A percentile compares a stretch with the other conserved stretches of the same genome.
Conservation (phyloP, 2,329 filamentous ascomycete species). For the Xylogone sp. region DNA sequence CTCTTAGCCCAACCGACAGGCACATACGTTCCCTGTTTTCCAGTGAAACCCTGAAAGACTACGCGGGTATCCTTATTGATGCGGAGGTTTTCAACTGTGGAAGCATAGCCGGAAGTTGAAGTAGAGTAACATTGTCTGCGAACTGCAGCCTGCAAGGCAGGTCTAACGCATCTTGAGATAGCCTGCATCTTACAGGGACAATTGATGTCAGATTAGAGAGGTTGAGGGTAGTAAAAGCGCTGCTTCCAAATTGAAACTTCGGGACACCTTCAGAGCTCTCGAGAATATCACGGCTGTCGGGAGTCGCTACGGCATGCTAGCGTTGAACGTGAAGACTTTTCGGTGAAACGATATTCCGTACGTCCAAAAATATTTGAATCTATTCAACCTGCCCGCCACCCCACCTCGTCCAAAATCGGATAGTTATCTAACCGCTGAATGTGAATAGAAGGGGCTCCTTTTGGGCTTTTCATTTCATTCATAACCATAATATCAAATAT, state of each 20-base stretch:
- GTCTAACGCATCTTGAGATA: conserved; percentile 68
- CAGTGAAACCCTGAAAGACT: conserved; percentile 95
- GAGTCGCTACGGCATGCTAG: not conserved
- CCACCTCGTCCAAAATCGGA: not conserved
- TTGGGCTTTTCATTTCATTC: not conserved
- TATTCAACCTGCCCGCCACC: not conserved
- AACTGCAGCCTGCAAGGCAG: conserved; percentile 63
- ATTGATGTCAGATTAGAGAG: conserved; percentile 23
- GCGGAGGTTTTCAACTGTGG: conserved; percentile 80
- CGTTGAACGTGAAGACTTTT: not conserved
- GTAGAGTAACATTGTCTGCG: conserved; percentile 75
- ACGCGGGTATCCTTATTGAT: conserved; percentile 94
- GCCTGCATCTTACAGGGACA: conserved; percentile 70
- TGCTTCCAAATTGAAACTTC: not conserved
- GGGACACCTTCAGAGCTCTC: not conserved
- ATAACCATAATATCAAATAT: conserved; percentile 33
- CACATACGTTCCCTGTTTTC: conserved; percentile 89
- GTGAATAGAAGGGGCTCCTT: not conserved
- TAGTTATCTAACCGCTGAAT: not conserved
- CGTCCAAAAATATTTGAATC: not conserved
- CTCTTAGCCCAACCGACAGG: not conserved
- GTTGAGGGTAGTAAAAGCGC: conserved; percentile 10
- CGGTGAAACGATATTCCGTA: not conserved
- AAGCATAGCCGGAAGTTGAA: conserved; percentile 62
- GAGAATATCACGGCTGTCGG: not conserved